These are phyloP conservation scores for Adenanthera pavonina DNA, from an alignment of 306 rosid species.

Conservation along the genomic window DNA sequence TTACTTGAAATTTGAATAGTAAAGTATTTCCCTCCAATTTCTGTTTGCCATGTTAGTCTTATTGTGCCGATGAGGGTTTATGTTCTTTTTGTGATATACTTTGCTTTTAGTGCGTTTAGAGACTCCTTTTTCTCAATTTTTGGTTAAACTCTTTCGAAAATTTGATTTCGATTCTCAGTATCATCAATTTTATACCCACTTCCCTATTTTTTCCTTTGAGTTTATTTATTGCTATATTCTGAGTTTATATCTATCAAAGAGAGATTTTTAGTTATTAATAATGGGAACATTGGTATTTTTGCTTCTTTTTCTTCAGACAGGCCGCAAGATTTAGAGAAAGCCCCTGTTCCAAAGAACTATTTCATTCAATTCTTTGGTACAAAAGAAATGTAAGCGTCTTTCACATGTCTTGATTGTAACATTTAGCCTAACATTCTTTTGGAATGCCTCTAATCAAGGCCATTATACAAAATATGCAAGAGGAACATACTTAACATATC, in stretches of 20 bases:
- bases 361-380: conserved; percentile 96
- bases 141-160: conserved; percentile 4
- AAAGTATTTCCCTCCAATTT: background rate
- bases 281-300: conserved; percentile 39
- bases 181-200: background rate
- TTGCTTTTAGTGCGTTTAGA: background rate
- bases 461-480: conserved; percentile 20
- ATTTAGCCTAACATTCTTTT: conserved; percentile 4
- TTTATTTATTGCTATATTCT: conserved; percentile 30
- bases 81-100: conserved; percentile 28
- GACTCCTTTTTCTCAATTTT: conserved; percentile 1
- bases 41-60: background rate
- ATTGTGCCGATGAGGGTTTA: conserved; percentile 26
- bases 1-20: conserved; percentile 5
- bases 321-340: conserved; percentile 89
- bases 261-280: conserved; percentile 17
- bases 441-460: conserved; percentile 12
- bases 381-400: conserved; percentile 81
- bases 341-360: conserved; percentile 88
- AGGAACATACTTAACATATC: conserved; percentile 11
- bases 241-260: background rate
- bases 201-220: background rate
- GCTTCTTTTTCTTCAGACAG: conserved; percentile 68
- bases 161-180: conserved; percentile 6
- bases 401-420: conserved; percentile 22